Evolutionary conservation across 2,329 filamentous ascomycete species (phyloP).

Genomic region (Fusarium pilosicola): DNA sequence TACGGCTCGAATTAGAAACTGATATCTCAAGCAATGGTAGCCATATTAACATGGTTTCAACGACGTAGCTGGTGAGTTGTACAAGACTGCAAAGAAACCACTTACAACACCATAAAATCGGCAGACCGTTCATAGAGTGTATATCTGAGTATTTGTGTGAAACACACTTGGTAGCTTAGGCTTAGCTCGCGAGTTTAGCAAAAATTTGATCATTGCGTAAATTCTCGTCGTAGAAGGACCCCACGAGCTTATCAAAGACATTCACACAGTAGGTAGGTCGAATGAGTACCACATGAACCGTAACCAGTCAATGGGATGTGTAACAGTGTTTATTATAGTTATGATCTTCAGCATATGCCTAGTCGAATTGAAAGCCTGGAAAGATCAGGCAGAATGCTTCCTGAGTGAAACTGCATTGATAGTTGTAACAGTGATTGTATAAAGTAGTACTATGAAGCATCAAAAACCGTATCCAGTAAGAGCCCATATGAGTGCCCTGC

Average conservation of each 20-base stretch:
- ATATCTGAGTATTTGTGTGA: neutral
- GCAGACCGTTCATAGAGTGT: neutral
- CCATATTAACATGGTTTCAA: neutral
- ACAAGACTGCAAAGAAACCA: neutral
- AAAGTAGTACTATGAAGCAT: neutral
- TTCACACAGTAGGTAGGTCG: neutral
- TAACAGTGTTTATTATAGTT: neutral
- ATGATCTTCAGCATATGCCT: neutral
- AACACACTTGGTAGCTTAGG: neutral
- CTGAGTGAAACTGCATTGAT: neutral
- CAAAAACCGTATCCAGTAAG: neutral
- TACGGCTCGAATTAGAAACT: neutral
- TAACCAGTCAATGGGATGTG: too few relatives aligned
- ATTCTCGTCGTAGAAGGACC: slow-evolving; percentile 30
- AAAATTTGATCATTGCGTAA: slow-evolving; percentile 37
- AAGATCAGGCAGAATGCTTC: neutral
- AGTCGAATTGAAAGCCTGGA: neutral
- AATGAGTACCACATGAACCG: neutral
- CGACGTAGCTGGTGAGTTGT: neutral
- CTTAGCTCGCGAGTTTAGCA: neutral
- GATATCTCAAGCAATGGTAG: neutral
- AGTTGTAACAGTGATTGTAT: slow-evolving; percentile 9
- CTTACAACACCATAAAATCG: neutral
- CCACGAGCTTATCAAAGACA: neutral
- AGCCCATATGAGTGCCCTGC: neutral